Evolutionary conservation across 805 yeast genomes (phyloP), one percentile per base, ranked within the genome.

Genomic region (Hanseniaspora mollemarum): DNA sequence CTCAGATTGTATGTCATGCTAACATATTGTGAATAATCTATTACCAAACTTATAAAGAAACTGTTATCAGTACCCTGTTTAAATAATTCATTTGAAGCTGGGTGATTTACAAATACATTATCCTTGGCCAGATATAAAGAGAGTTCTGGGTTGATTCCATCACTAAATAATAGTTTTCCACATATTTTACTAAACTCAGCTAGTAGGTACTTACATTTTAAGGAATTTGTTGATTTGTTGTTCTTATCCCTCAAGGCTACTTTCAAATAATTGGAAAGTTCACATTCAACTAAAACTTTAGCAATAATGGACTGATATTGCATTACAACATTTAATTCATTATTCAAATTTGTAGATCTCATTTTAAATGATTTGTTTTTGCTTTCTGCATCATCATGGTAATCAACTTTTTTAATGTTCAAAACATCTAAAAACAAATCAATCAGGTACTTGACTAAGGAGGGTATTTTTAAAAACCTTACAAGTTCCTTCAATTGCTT

Each of bases 391-490:
- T 28, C 29, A 3, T 29, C 29, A 37, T 53, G 53, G 41, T 83
- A 77, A 0, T 83, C 76, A 18, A 82, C 64, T 1, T 77, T 69
- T 58, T 71, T 71, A 13, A 85, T 76, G 52, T 80, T 66, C 40
- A 92, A 67, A 3, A 83, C 66, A 58, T 83, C 88, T 40, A 80
- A 72, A 37, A 88, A 70, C 2, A 87, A 70, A 58, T 86, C 94
- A 56, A 90, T 67, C 16, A 88, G 61, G 26, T 78, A 75, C 32
- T 76, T 80, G 37, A 85, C 75, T 22, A 81, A 64, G 35, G 71
- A 62, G 1, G 77, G 70, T 10, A 77, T 74, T n/a, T 78, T 78
- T 39, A 92, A 67, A 60, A 87, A 81, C 39, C 71, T 64, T 2
- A 88, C 65, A 26, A 88, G 66, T 49, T 77, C 76, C 38, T 67